Conservation (phyloP, 495 filamentous ascomycete genomes). For the Haplographium delicatum region DNA sequence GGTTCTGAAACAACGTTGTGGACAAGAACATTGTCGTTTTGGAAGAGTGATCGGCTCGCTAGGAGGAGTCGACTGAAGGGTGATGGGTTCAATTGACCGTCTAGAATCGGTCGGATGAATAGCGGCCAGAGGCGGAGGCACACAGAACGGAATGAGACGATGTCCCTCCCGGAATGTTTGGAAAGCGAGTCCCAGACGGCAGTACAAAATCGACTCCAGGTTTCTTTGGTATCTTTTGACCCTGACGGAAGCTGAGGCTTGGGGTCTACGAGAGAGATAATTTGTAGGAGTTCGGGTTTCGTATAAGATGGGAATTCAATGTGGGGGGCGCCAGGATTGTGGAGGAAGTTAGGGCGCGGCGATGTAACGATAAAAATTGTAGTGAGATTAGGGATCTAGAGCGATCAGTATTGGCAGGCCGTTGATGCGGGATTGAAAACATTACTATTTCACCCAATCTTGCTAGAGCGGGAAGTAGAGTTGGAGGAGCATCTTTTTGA, state of each 20-base stretch:
- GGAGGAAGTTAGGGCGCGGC: constrained; percentile 66
- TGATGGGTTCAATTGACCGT: constrained; percentile 59
- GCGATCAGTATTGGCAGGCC: not conserved
- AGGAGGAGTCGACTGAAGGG: constrained; percentile 82
- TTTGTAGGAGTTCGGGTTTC: constrained; percentile 67
- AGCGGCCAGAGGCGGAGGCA: constrained; percentile 60
- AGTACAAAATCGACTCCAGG: constrained; percentile 75
- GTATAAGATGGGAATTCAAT: constrained; percentile 83
- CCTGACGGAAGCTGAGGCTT: constrained; percentile 25
- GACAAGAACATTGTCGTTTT: constrained; percentile 66
- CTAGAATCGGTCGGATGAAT: constrained; percentile 61
- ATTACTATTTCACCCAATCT: constrained; percentile 73
- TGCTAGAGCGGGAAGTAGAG: constrained; percentile 75
- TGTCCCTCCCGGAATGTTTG: constrained; percentile 58
- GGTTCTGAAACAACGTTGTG: constrained; percentile 56
- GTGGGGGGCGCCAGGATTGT: constrained; percentile 66
- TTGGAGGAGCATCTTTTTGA: constrained; percentile 74
- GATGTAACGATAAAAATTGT: constrained; percentile 72
- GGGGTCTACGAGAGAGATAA: constrained; percentile 50
- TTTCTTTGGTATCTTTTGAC: constrained; percentile 44
- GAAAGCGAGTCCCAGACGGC: constrained; percentile 69
- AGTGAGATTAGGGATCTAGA: constrained; percentile 73
- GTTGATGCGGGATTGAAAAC: too few species aligned
- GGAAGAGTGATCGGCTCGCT: constrained; percentile 66
- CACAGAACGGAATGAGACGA: constrained; percentile 54